A percentile compares a stretch with the other conserved stretches of the same genome.
Conservation (phyloP, 441 rosid species). For the Pelargonium fulgidum region DNA sequence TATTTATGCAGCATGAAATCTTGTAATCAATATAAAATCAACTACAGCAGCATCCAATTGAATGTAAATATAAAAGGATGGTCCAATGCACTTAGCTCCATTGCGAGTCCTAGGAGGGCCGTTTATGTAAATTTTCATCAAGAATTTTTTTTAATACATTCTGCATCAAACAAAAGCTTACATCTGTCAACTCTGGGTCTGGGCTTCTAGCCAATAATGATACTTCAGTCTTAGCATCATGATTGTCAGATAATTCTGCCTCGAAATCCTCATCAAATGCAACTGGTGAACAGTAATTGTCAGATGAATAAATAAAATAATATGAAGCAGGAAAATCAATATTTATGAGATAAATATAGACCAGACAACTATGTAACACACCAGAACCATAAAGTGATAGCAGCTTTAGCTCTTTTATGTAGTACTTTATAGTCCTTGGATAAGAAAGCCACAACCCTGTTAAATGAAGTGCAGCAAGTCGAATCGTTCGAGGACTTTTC, state of each 20-base stretch:
- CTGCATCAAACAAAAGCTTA: slow-evolving; percentile 29
- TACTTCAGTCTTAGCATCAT: slow-evolving; percentile 78
- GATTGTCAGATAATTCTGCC: slow-evolving; percentile 76
- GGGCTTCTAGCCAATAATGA: slow-evolving; percentile 59
- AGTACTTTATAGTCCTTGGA: slow-evolving; percentile 67
- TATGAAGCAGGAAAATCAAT: slow-evolving; percentile 17
- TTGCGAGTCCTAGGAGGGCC: too few relatives aligned
- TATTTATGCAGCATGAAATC: background rate
- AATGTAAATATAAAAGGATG: slow-evolving; percentile 1
- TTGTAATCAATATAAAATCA: background rate
- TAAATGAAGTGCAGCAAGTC: slow-evolving; percentile 87
- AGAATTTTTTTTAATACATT: background rate
- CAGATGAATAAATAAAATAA: slow-evolving; percentile 15
- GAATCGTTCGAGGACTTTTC: slow-evolving; percentile 93
- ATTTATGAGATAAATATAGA: slow-evolving; percentile 1
- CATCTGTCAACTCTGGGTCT: slow-evolving; percentile 79
- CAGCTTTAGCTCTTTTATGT: slow-evolving; percentile 74
- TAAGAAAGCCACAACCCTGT: slow-evolving; percentile 81
- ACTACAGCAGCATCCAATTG: background rate
- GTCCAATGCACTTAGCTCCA: too few relatives aligned
- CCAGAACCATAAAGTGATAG: slow-evolving; percentile 95
- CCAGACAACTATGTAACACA: slow-evolving; percentile 28
- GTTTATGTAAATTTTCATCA: background rate
- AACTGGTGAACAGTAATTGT: slow-evolving; percentile 38
- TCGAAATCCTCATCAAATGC: slow-evolving; percentile 99